Base-by-base conservation (phyloP, 2,329 filamentous ascomycete genomes). In the Corinectria fuckeliana region DNA sequence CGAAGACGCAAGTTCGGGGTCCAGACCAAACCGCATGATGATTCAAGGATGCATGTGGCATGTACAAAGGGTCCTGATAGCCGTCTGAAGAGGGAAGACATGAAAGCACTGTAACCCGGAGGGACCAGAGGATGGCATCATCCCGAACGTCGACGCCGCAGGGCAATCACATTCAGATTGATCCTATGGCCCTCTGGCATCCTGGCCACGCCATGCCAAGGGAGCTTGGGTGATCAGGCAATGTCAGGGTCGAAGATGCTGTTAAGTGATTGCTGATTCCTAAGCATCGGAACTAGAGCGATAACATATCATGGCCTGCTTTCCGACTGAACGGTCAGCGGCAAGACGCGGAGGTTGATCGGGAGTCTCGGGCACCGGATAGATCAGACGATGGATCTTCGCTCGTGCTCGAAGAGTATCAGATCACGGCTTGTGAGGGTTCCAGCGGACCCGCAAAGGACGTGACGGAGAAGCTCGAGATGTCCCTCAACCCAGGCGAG, bases 231-330 rank as follows among this genome's bases (percentile, higher is more conserved):
- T 34, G 32, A 13, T 42, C 23, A 41, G 34, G 26, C 39, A 34
- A 58, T n/a, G n/a, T 53, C 48, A 58, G 55, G 56, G 49, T 58
- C 56, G 55, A 28, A 14, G n/a, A 18, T 26, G 21, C 41, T 28
- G 41, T 23, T 5, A 11, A 14, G n/a, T 26, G 42, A 13, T 30
- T 20, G 42, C 42, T 45, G 42, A 45, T 45, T 25, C 16, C 25
- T 10, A 28, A 5, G 42, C 23, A 16, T n/a, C 42, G 9, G 16
- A n/a, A 25, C n/a, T 13, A n/a, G 42, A 45, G 25, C 3, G 16
- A 30, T 26, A 45, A 26, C 42, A 45, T 4, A 13, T 45, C 20
- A 28, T 45, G 42, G 25, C 25, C 25, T 45, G 42, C 41, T 45
- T 28, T 26, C n/a, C 21, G 6, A 20, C 16, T n/a, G 13, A 11